A percentile compares a stretch with the other conserved stretches of the same genome.
These are phyloP conservation scores for Petunia axillaris DNA, from an alignment of 257 asterid genomes.

Conservation along the genomic window DNA sequence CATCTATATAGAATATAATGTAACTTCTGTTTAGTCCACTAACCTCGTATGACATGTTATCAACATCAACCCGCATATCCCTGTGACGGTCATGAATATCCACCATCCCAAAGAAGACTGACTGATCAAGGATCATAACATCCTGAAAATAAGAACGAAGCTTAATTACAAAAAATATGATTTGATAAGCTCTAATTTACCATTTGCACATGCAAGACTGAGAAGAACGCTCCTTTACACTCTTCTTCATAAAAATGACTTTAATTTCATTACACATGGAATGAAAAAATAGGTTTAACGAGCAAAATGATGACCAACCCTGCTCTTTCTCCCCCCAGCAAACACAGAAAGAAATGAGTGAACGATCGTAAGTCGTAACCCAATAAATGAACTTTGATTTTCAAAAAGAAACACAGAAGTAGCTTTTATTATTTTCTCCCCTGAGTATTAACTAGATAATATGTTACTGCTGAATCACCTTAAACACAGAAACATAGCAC, in stretches of 20 bases:
- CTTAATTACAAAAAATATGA: slow-evolving; percentile 8
- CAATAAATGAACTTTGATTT: background rate
- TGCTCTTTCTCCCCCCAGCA: background rate
- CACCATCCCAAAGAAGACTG: slow-evolving; percentile 58
- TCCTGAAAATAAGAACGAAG: slow-evolving; percentile 38
- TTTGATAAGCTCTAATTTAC: too few species aligned
- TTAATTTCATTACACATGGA: background rate
- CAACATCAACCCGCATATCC: slow-evolving; percentile 74
- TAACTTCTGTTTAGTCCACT: background rate
- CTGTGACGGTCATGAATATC: slow-evolving; percentile 63
- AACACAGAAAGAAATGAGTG: background rate
- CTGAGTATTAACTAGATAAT: background rate
- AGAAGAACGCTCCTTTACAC: background rate
- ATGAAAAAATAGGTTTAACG: background rate
- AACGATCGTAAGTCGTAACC: background rate
- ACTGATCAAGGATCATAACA: slow-evolving; percentile 60
- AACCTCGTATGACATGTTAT: slow-evolving; percentile 80
- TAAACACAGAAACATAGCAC: background rate
- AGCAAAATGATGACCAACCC: background rate
- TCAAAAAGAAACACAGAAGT: background rate
- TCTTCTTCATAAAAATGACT: background rate
- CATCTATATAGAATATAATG: background rate
- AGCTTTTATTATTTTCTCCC: background rate
- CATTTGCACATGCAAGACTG: background rate
- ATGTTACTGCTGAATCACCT: background rate